Conservation (phyloP, 2,329 filamentous ascomycete genomes). For the Botrytis byssoidea region DNA sequence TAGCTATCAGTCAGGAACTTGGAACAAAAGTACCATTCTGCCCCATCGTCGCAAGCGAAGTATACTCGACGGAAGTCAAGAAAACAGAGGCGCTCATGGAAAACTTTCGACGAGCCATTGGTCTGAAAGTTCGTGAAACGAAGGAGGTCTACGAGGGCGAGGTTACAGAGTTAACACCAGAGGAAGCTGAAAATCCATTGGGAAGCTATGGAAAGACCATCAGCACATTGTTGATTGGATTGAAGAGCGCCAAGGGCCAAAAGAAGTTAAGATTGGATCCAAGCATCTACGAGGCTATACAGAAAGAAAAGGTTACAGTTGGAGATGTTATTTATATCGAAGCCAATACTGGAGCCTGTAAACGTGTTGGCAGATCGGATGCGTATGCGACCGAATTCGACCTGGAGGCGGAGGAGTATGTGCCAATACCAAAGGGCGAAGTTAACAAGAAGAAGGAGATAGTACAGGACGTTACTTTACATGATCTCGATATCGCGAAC, state of each 20-base stretch:
- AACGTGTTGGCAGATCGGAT: slow-evolving; percentile 92
- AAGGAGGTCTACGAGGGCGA: slow-evolving; percentile 99
- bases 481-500: slow-evolving; percentile 95
- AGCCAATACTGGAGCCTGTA: slow-evolving; percentile 97
- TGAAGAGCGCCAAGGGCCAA: slow-evolving; percentile 94
- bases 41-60: slow-evolving; percentile 95
- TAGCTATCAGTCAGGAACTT: slow-evolving; percentile 94
- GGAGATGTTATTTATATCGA: slow-evolving; percentile 99
- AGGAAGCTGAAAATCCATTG: slow-evolving; percentile 96
- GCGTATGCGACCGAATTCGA: slow-evolving; percentile 99
- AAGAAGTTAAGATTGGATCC: slow-evolving; percentile 97
- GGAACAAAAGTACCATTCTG: slow-evolving; percentile 98
- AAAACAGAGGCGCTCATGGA: slow-evolving; percentile 99
- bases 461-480: slow-evolving; percentile 95
- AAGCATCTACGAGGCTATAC: slow-evolving; percentile 98
- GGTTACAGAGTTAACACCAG: slow-evolving; percentile 94
- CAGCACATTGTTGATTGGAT: slow-evolving; percentile 86
- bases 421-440: slow-evolving; percentile 96
- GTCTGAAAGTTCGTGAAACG: slow-evolving; percentile 93
- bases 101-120: slow-evolving; percentile 96
- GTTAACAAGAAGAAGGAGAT: slow-evolving; percentile 99
- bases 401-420: slow-evolving; percentile 97
- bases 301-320: slow-evolving; percentile 93
- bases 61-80: slow-evolving; percentile 98
- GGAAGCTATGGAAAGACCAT: slow-evolving; percentile 98